A percentile compares a stretch with the other conserved stretches of the same genome.
Evolutionary conservation across 768 basidiomycete genomes (phyloP).

Genomic region (Tylopilus intermedius): DNA sequence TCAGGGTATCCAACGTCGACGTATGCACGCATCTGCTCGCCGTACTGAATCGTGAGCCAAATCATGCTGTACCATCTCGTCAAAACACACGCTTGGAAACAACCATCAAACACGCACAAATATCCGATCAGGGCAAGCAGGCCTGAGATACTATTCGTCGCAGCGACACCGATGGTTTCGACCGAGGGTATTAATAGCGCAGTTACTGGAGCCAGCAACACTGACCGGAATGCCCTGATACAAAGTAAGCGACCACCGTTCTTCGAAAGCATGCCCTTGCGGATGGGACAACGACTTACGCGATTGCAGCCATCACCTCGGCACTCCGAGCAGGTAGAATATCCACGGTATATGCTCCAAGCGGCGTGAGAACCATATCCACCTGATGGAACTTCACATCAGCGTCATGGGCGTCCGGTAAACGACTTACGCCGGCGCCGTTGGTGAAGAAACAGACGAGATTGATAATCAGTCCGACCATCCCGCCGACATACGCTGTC

Average conservation of each 20-base stretch:
- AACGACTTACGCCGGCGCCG: constrained; percentile 51
- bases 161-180: constrained; percentile 45
- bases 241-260: not conserved
- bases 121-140: constrained; percentile 47
- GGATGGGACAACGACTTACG: constrained; percentile 35
- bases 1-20: constrained; percentile 52
- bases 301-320: constrained; percentile 54
- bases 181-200: constrained; percentile 38
- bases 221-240: constrained; percentile 20
- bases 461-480: constrained; percentile 45
- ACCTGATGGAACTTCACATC: constrained; percentile 34
- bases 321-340: constrained; percentile 57
- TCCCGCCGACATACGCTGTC: constrained; percentile 48
- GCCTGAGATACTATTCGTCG: constrained; percentile 46
- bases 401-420: not conserved
- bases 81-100: not conserved
- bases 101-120: constrained; percentile 36
- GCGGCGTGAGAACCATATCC: constrained; percentile 52
- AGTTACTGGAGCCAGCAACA: constrained; percentile 14
- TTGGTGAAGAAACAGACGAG: constrained; percentile 58
- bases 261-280: not conserved
- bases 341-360: constrained; percentile 55
- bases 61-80: constrained; percentile 38
- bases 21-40: constrained; percentile 45
- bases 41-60: constrained; percentile 39